Conservation (phyloP, 768 basidiomycete species). For the Candolleomyces aberdarensis region DNA sequence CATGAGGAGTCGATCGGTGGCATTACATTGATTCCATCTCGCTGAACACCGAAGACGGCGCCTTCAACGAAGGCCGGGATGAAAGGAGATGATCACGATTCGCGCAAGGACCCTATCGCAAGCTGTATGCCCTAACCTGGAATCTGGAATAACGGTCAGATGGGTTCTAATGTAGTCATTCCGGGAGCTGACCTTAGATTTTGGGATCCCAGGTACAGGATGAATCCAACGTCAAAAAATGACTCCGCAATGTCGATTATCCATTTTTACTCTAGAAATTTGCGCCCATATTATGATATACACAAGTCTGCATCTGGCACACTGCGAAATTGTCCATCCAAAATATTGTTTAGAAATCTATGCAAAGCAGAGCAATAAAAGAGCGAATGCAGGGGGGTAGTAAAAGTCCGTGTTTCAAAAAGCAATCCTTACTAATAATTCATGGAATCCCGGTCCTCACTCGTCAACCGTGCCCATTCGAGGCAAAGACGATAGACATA, state of each 20-base stretch:
- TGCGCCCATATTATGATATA: not conserved
- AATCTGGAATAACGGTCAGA: not conserved
- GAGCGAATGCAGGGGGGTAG: not conserved
- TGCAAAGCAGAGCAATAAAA: conserved; percentile 25
- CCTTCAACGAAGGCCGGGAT: no score
- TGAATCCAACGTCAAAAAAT: not conserved
- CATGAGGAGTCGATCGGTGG: not conserved
- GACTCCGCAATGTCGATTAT: not conserved
- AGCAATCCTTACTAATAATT: conserved; percentile 14
- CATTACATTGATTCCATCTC: not conserved
- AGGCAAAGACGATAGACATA: conserved; percentile 87
- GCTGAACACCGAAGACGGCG: not conserved
- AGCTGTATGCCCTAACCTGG: not conserved
- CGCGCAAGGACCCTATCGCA: no score
- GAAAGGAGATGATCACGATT: no score
- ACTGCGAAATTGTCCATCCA: conserved; percentile 62
- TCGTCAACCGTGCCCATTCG: conserved; percentile 84
- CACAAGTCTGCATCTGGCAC: not conserved
- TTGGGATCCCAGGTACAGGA: not conserved
- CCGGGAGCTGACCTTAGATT: not conserved
- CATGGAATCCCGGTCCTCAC: conserved; percentile 83
- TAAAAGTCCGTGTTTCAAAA: not conserved
- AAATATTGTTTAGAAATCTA: conserved; percentile 86
- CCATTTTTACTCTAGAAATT: not conserved
- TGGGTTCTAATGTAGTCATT: not conserved